phyloP scores from a whole-genome alignment of 805 yeast genomes.

The Saccharomycopsis javanensis region DNA sequence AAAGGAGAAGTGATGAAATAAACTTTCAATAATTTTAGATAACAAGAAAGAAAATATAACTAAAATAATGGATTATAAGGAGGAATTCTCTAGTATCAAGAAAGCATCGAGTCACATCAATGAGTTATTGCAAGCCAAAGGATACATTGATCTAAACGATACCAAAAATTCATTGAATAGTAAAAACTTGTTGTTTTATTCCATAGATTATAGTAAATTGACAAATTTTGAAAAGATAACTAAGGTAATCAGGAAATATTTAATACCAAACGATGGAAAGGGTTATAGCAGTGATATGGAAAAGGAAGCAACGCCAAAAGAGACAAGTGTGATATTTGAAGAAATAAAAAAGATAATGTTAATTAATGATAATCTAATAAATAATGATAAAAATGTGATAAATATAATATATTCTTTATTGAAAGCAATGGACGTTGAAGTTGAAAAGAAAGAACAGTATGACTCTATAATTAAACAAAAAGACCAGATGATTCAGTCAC shows the following conservation, averaged over 20 bases:
- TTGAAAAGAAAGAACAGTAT: conserved; percentile 5
- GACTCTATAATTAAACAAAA: not conserved
- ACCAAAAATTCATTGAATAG: not conserved
- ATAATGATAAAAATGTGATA: conserved; percentile 14
- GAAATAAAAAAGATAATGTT: conserved; percentile 3
- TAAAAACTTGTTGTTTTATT: conserved; percentile 4
- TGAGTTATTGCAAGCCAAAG: conserved; percentile 5
- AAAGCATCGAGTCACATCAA: conserved; percentile 12
- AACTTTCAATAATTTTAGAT: not conserved
- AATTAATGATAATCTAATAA: conserved; percentile 7
- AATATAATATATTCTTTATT: conserved; percentile 14
- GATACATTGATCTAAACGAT: conserved; percentile 5
- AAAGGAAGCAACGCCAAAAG: not conserved
- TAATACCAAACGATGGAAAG: not conserved
- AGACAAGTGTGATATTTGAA: not conserved
- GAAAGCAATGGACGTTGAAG: conserved; percentile 6
- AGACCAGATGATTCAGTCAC: conserved; percentile 3
- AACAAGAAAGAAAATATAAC: no score
- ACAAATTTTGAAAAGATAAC: not conserved
- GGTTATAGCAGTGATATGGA: not conserved
- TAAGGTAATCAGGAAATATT: not conserved
- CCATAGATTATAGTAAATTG: conserved; percentile 5
- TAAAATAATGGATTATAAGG: conserved; percentile 16
- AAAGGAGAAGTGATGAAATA: not conserved
- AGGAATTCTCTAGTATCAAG: conserved; percentile 11